Percentiles rank a stretch among this genome's conserved stretches.
Evolutionary conservation across 2,329 filamentous ascomycete species (phyloP).

Genomic region (Xenosphaeropsis pyriputrescens): DNA sequence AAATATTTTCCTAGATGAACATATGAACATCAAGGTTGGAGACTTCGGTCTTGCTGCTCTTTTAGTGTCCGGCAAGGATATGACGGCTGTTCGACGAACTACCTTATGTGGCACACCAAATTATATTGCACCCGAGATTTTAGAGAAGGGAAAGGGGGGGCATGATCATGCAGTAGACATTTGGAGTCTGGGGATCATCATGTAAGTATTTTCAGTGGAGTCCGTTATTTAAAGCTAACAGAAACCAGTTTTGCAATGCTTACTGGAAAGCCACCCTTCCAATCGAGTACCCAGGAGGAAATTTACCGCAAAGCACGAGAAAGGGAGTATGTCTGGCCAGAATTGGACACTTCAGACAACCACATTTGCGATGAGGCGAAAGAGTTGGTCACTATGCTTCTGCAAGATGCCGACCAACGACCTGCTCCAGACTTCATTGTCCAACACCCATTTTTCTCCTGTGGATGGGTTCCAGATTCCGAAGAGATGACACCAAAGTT

Average conservation of each 20-base stretch:
- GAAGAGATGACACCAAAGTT: constrained; percentile 43
- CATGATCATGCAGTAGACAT: constrained; percentile 98
- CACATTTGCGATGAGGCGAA: constrained; percentile 64
- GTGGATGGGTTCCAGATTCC: constrained; percentile 54
- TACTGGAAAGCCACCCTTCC: constrained; percentile 90
- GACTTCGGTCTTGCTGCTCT: constrained; percentile 93
- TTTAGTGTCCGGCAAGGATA: constrained; percentile 80
- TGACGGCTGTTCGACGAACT: constrained; percentile 66
- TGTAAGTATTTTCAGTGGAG: constrained; percentile 35
- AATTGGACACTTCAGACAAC: constrained; percentile 46
- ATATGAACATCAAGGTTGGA: constrained; percentile 97
- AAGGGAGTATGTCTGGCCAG: constrained; percentile 70
- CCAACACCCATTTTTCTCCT: constrained; percentile 64
- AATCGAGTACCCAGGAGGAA: constrained; percentile 77
- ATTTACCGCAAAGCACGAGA: constrained; percentile 61
- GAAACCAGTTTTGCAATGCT: constrained; percentile 73
- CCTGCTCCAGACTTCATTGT: constrained; percentile 68
- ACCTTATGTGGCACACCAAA: constrained; percentile 96
- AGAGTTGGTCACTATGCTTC: constrained; percentile 61
- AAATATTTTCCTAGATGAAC: constrained; percentile 84
- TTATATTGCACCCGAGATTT: constrained; percentile 92
- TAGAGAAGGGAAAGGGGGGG: constrained; percentile 85
- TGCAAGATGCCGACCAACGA: constrained; percentile 60
- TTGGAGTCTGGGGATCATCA: constrained; percentile 96
- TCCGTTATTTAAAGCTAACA: constrained; percentile 14